Evolutionary conservation across 2,329 filamentous ascomycete genomes (phyloP), one percentile per base, ranked within the genome.

Genomic region (Clonostachys solani): DNA sequence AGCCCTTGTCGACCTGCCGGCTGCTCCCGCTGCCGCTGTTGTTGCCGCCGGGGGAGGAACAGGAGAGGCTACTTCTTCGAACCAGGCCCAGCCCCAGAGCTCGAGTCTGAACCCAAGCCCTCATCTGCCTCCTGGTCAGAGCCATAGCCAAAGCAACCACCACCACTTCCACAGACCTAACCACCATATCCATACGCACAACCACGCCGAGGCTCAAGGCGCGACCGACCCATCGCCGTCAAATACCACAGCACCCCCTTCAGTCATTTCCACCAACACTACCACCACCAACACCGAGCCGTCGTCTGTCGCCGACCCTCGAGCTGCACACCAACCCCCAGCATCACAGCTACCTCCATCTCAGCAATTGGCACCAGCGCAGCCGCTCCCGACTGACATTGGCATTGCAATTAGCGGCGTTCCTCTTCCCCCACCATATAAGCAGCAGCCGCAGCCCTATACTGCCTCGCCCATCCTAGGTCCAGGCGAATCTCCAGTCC

Each of bases 1-100:
- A 60, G 72, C 73, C 53, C 69, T 80, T 57, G 66, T 68, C 57
- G 76, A 77, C 60, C 62, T 66, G 56, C 64, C 66, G 60, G 56
- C 64, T 59, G 51, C 64, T 58, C 48, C 52, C 48, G 50, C 48
- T 46, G 51, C 54, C 50, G 53, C 53, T 49, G 40, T 49, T 55
- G 53, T 56, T 52, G 51, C 55, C 49, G 48, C 56, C 53, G 53
- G 33, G 52, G 50, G 10, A 49, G 38, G 34, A 37, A 34, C 43
- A 45, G 47, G 52, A 49, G 23, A 51, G 47, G 23, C 54, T 55
- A 19, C 50, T 19, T 50, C 50, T 19, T 49, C 46, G 13, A 49
- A 54, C 16, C 51, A 50, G 10, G 47, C 47, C 15, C 52, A 54
- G 35, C 49, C 42, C 48, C 49, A 47, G 48, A 38, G 17, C 36